Conservation (phyloP, 73 alveolate species). For the Paramecium octaurelia region DNA sequence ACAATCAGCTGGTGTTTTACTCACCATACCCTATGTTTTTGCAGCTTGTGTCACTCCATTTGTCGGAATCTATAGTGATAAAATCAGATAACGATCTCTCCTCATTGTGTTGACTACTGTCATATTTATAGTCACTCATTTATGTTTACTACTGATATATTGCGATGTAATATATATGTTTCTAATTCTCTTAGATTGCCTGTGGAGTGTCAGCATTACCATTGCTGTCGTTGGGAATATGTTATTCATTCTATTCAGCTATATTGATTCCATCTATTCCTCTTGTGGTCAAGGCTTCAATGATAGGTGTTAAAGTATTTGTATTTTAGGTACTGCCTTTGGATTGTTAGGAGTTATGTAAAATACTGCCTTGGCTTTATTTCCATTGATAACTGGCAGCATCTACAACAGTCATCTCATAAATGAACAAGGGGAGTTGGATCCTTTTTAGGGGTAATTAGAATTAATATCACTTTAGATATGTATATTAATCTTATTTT, state of each 20-base stretch:
- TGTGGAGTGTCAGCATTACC: neutral
- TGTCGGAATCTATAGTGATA: neutral
- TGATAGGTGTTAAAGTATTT: neutral
- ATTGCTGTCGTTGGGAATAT: neutral
- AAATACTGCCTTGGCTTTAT: slow-evolving; percentile 27
- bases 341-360: slow-evolving; percentile 39
- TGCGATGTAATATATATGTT: neutral
- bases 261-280: neutral
- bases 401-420: neutral
- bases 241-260: neutral
- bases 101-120: neutral
- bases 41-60: neutral
- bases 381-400: slow-evolving; percentile 23
- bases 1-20: neutral
- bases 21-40: neutral
- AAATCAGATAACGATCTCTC: neutral
- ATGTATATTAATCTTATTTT: neutral
- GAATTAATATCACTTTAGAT: neutral
- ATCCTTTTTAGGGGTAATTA: neutral
- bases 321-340: neutral
- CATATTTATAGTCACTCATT: neutral
- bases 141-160: neutral
- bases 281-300: neutral
- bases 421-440: neutral
- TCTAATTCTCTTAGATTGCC: neutral